Evolutionary conservation across 202 grass and related monocot genomes (phyloP).

Genomic region (Elaeis oleifera): DNA sequence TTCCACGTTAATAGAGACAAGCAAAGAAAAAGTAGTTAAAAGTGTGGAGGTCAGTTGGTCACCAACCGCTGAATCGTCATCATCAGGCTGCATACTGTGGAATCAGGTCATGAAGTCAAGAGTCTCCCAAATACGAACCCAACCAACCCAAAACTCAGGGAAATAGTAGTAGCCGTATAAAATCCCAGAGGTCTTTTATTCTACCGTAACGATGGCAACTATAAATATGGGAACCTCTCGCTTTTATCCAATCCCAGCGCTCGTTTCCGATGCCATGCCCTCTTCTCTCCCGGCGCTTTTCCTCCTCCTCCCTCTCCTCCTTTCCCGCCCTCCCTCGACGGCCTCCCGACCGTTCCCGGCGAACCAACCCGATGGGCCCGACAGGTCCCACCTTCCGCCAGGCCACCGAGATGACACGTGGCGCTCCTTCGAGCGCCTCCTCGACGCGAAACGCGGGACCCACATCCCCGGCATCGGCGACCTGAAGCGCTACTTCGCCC

Average conservation of each 20-base stretch:
- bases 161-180: too few relatives aligned
- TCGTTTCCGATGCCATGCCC: neutral
- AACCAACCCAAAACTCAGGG: neutral
- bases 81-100: neutral
- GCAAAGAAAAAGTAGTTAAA: neutral
- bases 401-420: neutral
- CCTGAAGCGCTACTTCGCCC: constrained; percentile 60
- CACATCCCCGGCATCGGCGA: constrained; percentile 42
- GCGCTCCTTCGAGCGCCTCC: neutral
- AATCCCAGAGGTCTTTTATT: too few relatives aligned
- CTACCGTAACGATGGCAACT: neutral
- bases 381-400: neutral
- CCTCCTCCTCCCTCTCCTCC: neutral
- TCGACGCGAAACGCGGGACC: constrained; percentile 48
- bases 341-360: constrained; percentile 3
- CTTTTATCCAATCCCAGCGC: neutral
- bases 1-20: neutral
- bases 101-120: neutral
- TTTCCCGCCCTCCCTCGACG: neutral
- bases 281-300: neutral
- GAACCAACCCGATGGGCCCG: neutral
- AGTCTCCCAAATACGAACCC: neutral
- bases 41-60: constrained; percentile 8
- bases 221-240: neutral
- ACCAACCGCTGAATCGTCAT: constrained; percentile 9